Base-by-base conservation (phyloP, 306 rosid species). In the Quercus parvula region DNA sequence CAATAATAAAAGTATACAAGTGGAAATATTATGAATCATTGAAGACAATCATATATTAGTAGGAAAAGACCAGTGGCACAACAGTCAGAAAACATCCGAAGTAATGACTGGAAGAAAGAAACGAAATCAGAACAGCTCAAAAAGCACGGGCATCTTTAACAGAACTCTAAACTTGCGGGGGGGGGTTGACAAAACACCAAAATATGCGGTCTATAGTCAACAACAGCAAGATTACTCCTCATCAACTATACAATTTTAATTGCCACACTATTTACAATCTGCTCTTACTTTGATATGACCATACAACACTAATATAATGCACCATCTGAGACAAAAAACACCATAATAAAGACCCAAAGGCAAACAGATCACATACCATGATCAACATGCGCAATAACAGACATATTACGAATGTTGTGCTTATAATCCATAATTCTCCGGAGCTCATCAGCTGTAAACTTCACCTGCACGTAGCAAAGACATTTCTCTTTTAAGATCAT, bases 321-420 rank as follows among this genome's bases (percentile, higher is more conserved):
- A 38, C 46, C 46, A 38, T 38, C 28, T 5, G 14, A 7, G 3
- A 28, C 5, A 38, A 7, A 38, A 38, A 12, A 13, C 54, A 49
- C 18, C 0, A 4, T 4, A 62, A 18, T 0, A 13, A 14, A 64
- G 8, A 30, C 20, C 22, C 11, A 64, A 6, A 13, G 18, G 4
- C 2, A 30, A 49, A 28, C 8, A 31, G 41, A 67, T 6, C 4
- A 8, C 75, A 12, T 84, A 95, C 98, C 98, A 1, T 95, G 98
- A 72, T 95, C 97, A 0, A 91, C 99, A 74, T 95, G 97, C 0
- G 98, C 98, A 88, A 93, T 95, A 58, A 95, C 97, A 55, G 98
- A 92, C 98, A 95, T 92, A 13, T 95, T 95, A 88, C 99, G 93
- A 25, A 95, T 95, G 70, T 95, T 93, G 52, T 95, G 90, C 54